Evolutionary conservation across 495 filamentous ascomycete species (phyloP).

Genomic region (Delitschia confertaspora): DNA sequence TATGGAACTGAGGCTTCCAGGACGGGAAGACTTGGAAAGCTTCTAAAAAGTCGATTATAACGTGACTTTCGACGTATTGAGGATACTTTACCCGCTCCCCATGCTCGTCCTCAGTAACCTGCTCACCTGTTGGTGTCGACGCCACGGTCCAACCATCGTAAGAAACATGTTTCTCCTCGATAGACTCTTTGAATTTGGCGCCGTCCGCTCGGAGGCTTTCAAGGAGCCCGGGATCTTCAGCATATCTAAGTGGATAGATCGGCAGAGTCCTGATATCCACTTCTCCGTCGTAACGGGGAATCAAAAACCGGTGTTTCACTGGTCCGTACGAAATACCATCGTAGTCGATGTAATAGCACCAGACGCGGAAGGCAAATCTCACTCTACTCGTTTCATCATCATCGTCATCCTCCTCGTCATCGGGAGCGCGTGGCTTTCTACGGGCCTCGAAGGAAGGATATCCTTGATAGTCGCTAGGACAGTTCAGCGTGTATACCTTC

Average conservation of each 20-base stretch:
- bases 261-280: not conserved
- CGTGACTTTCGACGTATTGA: slow-evolving; percentile 2
- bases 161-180: not conserved
- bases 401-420: no score
- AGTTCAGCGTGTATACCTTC: no score
- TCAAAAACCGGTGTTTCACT: not conserved
- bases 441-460: no score
- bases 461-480: no score
- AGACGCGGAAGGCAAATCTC: no score
- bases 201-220: no score
- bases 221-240: not conserved
- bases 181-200: no score
- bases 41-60: not conserved
- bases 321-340: not conserved
- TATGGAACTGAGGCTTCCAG: not conserved
- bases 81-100: no score
- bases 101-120: not conserved
- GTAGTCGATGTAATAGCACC: slow-evolving; percentile 10
- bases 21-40: not conserved
- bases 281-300: not conserved
- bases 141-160: slow-evolving; percentile 3
- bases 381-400: no score
- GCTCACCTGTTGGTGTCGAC: not conserved
- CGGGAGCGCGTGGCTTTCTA: no score
- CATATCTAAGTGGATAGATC: slow-evolving; percentile 1